phyloP scores from a whole-genome alignment of 345 rosid genomes.

The Rubroshorea leprosula region DNA sequence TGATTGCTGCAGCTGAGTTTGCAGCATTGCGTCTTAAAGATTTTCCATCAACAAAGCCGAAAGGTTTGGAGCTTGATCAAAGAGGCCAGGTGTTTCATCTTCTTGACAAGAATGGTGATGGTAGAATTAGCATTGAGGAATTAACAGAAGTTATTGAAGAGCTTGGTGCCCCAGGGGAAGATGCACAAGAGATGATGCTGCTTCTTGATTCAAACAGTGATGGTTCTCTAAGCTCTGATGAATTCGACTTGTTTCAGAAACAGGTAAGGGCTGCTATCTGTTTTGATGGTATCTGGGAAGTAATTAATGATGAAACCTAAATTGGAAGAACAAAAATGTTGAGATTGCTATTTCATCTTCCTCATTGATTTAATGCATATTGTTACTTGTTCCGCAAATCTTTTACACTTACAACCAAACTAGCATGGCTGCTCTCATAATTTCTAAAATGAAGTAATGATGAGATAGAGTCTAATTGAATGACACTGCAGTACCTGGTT shows the following conservation, averaged over 20 bases:
- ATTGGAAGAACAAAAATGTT: too few relatives aligned
- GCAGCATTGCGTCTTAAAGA: conserved; percentile 89
- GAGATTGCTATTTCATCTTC: too few relatives aligned
- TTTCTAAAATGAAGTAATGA: too few relatives aligned
- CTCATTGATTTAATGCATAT: too few relatives aligned
- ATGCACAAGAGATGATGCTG: conserved; percentile 90
- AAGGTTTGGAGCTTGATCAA: conserved; percentile 40
- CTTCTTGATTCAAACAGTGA: conserved; percentile 91
- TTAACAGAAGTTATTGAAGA: conserved; percentile 96
- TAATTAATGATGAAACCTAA: too few relatives aligned
- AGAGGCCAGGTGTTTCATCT: conserved; percentile 68
- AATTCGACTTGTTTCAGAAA: conserved; percentile 73
- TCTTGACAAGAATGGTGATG: conserved; percentile 86
- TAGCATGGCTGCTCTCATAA: too few relatives aligned
- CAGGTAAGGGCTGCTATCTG: conserved; percentile 38
- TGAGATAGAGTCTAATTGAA: too few relatives aligned
- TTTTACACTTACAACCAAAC: too few relatives aligned
- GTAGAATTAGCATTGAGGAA: conserved; percentile 92
- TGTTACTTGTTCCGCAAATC: too few relatives aligned
- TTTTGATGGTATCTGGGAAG: background rate
- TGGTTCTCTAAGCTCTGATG: conserved; percentile 89
- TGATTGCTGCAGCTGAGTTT: conserved; percentile 95
- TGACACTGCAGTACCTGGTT: too few relatives aligned
- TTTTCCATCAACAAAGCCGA: conserved; percentile 47
- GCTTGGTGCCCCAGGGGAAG: conserved; percentile 92